Conservation (phyloP, 495 filamentous ascomycete species). For the Aspergillus leporis region DNA sequence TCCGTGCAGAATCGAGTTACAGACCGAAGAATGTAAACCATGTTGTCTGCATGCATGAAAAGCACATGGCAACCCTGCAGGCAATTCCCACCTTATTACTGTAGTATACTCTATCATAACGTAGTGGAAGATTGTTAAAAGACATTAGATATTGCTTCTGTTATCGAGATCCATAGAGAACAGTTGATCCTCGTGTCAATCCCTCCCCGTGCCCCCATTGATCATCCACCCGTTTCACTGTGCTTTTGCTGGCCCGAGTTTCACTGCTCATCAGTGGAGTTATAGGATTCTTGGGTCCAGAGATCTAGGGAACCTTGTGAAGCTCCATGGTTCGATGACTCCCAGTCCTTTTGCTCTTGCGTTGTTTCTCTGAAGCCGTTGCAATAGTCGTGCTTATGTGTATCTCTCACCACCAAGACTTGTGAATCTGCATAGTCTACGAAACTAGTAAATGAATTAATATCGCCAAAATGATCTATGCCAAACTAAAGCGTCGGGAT, state of each 20-base stretch:
- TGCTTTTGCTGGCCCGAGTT: not conserved
- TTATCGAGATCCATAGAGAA: not conserved
- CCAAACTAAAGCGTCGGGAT: no score
- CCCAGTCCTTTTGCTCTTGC: no score
- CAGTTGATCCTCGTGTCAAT: not conserved
- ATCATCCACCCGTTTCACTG: constrained; percentile 1
- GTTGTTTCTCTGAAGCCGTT: no score
- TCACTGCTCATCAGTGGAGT: not conserved
- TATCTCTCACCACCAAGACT: no score
- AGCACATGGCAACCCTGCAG: not conserved
- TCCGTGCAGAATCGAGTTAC: not conserved
- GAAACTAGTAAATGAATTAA: no score
- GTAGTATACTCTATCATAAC: no score
- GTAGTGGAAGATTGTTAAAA: no score
- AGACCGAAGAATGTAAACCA: not conserved
- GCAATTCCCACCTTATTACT: no score
- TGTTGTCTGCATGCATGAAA: not conserved
- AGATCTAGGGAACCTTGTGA: not conserved
- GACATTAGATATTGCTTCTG: not conserved
- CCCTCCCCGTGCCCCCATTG: not conserved
- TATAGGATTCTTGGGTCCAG: not conserved
- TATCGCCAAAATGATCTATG: no score
- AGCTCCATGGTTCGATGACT: not conserved
- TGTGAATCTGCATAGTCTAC: no score
- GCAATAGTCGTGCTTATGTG: no score